Conservation (phyloP, 2,329 filamentous ascomycete genomes). For the Aspergillus tanneri region DNA sequence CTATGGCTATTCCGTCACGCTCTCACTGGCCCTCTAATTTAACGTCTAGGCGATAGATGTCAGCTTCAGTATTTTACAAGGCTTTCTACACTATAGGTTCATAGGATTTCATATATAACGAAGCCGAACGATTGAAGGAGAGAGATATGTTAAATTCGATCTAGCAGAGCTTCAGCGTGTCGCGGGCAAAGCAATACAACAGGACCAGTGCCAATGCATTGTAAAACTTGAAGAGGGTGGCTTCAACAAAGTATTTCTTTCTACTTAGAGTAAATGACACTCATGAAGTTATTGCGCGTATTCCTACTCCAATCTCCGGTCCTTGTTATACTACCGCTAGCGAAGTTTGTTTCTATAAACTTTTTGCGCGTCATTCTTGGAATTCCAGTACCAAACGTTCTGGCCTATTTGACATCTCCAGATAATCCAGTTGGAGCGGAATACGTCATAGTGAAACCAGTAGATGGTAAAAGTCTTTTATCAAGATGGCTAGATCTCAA, state of each 20-base stretch:
- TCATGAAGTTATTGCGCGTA: slow-evolving; percentile 28
- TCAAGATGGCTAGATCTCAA: slow-evolving; percentile 29
- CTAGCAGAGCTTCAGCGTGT: slow-evolving; percentile 24
- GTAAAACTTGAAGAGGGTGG: slow-evolving; percentile 24
- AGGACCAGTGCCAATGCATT: slow-evolving; percentile 22
- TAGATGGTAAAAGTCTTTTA: slow-evolving; percentile 33
- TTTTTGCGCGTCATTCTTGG: slow-evolving; percentile 29
- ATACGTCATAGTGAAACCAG: slow-evolving; percentile 47
- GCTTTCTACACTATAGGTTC: too few species aligned
- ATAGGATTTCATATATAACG: slow-evolving; percentile 25
- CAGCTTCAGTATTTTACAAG: too few species aligned
- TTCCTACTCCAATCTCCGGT: slow-evolving; percentile 30
- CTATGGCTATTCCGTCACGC: too few species aligned
- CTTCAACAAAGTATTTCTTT: slow-evolving; percentile 35
- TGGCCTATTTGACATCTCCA: slow-evolving; percentile 34
- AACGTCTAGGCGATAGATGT: too few species aligned
- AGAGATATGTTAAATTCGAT: slow-evolving; percentile 25
- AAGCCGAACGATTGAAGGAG: slow-evolving; percentile 18
- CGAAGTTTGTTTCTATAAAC: slow-evolving; percentile 27
- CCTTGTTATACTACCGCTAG: slow-evolving; percentile 28
- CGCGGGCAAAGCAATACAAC: slow-evolving; percentile 21
- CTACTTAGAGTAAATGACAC: slow-evolving; percentile 24
- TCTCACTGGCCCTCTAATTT: too few species aligned
- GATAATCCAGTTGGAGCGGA: slow-evolving; percentile 43
- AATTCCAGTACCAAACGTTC: slow-evolving; percentile 40